phyloP scores from a whole-genome alignment of 352 stramenopile species.

The Globisporangium yorkense region DNA sequence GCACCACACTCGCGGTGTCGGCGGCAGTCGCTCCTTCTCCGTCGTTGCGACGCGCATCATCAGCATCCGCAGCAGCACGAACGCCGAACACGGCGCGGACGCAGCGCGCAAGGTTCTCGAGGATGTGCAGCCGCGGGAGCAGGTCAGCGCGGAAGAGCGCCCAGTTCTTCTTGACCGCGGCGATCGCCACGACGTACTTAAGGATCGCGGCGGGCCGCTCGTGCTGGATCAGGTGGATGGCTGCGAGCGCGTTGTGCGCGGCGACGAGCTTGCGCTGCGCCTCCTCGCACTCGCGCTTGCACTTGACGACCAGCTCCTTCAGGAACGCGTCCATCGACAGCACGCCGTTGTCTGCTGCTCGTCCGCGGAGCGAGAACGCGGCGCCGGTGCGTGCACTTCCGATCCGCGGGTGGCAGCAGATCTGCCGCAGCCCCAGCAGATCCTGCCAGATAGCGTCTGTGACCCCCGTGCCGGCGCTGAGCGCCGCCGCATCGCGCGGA shows the following conservation, averaged over 20 bases:
- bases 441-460: conserved; percentile 51
- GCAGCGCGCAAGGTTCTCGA: conserved; percentile 51
- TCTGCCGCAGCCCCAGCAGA: conserved; percentile 81
- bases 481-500: not conserved
- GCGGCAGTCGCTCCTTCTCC: no score
- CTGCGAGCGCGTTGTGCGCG: conserved; percentile 68
- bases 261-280: conserved; percentile 69
- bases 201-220: conserved; percentile 28
- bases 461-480: conserved; percentile 7
- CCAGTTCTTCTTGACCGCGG: conserved; percentile 53
- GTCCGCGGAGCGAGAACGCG: conserved; percentile 9
- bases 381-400: conserved; percentile 25
- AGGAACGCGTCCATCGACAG: conserved; percentile 84
- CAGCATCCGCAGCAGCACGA: not conserved
- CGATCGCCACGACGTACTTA: conserved; percentile 47
- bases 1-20: not conserved
- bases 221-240: conserved; percentile 30
- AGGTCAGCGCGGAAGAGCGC: conserved; percentile 55
- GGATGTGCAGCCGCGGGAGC: conserved; percentile 58
- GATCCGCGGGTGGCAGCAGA: conserved; percentile 92
- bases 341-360: conserved; percentile 13
- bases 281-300: conserved; percentile 77
- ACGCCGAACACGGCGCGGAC: conserved; percentile 17
- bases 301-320: conserved; percentile 55
- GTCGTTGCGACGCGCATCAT: not conserved